phyloP scores from a whole-genome alignment of 805 yeast genomes.

The Myxozyma neglecta region DNA sequence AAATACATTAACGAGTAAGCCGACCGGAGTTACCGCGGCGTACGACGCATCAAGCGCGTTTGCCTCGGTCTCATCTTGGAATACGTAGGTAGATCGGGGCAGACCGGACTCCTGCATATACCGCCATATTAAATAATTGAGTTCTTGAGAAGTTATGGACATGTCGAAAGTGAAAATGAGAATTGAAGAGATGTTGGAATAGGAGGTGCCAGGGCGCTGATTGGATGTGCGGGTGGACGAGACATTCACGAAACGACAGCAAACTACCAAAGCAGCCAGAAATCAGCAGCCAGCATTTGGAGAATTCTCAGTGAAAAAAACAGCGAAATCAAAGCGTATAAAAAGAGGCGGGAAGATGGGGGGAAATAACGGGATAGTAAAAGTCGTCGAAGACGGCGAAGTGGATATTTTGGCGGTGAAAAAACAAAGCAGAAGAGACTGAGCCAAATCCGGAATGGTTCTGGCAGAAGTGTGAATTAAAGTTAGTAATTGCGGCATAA shows the following conservation, averaged over 20 bases:
- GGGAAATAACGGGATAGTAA: background rate
- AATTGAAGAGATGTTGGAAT: background rate
- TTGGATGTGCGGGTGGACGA: background rate
- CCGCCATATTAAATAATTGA: slow-evolving; percentile 90
- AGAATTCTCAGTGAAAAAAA: background rate
- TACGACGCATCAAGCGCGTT: slow-evolving; percentile 55
- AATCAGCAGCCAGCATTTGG: slow-evolving; percentile 6
- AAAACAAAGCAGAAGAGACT: background rate
- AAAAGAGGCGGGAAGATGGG: background rate
- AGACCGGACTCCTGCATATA: slow-evolving; percentile 73
- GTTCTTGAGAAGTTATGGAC: slow-evolving; percentile 67
- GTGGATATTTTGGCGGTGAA: background rate
- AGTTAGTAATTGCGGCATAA: background rate
- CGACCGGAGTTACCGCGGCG: slow-evolving; percentile 62
- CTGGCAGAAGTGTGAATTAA: background rate
- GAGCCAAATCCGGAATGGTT: background rate
- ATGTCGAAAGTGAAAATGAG: background rate
- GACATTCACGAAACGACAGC: slow-evolving; percentile 1
- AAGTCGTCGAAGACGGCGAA: background rate
- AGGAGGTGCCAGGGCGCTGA: background rate
- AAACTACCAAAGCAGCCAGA: slow-evolving; percentile 1
- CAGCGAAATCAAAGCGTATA: background rate
- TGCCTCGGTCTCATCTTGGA: slow-evolving; percentile 71
- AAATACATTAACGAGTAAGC: slow-evolving; percentile 75
- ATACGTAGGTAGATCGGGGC: slow-evolving; percentile 74